phyloP scores from a whole-genome alignment of 2,329 filamentous ascomycete species.

The Orbilia brochopaga region DNA sequence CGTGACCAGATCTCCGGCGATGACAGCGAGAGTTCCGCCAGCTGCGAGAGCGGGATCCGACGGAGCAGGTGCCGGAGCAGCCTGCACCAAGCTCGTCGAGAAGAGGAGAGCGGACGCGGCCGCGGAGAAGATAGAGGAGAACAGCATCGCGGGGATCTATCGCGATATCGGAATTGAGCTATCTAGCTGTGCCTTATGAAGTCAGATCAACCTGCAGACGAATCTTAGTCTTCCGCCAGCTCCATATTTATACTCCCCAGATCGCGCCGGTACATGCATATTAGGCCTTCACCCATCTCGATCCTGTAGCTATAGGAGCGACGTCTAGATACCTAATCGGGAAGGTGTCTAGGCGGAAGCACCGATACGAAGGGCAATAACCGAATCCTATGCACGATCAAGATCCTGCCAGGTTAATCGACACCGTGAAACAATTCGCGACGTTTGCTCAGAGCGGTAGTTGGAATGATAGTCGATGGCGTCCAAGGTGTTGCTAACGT shows the following conservation, averaged over 20 bases:
- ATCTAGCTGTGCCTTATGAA: neutral
- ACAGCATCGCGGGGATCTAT: conserved; percentile 6
- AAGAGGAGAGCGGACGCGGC: conserved; percentile 21
- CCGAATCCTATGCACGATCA: neutral
- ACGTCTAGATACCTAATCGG: neutral
- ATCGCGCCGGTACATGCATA: neutral
- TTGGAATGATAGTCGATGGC: neutral
- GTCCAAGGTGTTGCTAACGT: too few relatives aligned
- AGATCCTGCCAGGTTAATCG: neutral
- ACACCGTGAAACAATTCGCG: neutral
- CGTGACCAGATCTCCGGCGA: conserved; percentile 51
- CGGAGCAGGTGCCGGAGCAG: conserved; percentile 23
- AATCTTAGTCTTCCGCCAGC: neutral
- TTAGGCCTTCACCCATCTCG: neutral
- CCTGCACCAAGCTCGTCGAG: neutral
- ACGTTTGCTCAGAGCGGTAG: neutral
- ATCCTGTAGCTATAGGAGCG: neutral
- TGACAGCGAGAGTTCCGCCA: conserved; percentile 4
- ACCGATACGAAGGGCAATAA: neutral
- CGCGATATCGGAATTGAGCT: neutral
- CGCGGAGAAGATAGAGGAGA: conserved; percentile 17
- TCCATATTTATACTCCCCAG: neutral
- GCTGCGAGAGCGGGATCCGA: neutral
- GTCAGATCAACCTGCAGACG: neutral
- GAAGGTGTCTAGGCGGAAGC: neutral